A percentile compares a stretch with the other conserved stretches of the same genome.
Evolutionary conservation across 2,329 filamentous ascomycete genomes (phyloP).

Genomic region (Hypoxylon sp.): DNA sequence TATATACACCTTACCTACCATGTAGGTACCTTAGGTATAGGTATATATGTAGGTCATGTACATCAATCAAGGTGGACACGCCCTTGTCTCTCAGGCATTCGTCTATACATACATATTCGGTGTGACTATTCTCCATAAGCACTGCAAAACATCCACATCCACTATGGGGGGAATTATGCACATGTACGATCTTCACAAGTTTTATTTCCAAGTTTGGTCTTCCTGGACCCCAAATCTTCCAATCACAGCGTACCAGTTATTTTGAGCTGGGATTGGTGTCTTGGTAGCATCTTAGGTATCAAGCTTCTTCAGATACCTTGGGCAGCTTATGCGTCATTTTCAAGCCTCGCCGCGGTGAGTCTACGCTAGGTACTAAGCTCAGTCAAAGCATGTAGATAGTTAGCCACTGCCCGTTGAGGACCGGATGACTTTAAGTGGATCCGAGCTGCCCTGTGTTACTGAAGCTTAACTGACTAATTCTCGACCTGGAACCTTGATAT

Average conservation of each 20-base stretch:
- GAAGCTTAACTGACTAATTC: background rate
- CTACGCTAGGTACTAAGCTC: background rate
- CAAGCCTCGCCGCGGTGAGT: conserved; percentile 4
- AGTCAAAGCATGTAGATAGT: background rate
- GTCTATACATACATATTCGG: conserved; percentile 30
- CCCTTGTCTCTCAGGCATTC: conserved; percentile 1
- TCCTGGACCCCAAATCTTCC: conserved; percentile 18
- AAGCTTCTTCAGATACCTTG: background rate
- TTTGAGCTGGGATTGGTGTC: conserved; percentile 1
- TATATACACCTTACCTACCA: conserved; percentile 1
- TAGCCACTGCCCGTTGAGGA: conserved; percentile 4
- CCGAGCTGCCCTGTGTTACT: background rate
- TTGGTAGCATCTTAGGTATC: conserved; percentile 3
- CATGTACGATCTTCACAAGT: conserved; percentile 25
- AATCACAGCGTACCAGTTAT: conserved; percentile 12
- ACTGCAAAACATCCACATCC: conserved; percentile 32
- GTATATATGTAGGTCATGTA: too few species aligned
- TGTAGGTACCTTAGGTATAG: background rate
- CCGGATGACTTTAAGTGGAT: conserved; percentile 20
- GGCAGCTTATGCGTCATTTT: conserved; percentile 23
- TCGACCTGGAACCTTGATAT: background rate
- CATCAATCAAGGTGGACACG: conserved; percentile 3
- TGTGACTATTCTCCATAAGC: conserved; percentile 32
- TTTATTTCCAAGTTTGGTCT: conserved; percentile 9
- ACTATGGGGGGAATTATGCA: conserved; percentile 21